Percentiles rank a stretch among this genome's conserved stretches.
phyloP scores from a whole-genome alignment of 2,329 filamentous ascomycete genomes.

The Fusarium abutilonis region DNA sequence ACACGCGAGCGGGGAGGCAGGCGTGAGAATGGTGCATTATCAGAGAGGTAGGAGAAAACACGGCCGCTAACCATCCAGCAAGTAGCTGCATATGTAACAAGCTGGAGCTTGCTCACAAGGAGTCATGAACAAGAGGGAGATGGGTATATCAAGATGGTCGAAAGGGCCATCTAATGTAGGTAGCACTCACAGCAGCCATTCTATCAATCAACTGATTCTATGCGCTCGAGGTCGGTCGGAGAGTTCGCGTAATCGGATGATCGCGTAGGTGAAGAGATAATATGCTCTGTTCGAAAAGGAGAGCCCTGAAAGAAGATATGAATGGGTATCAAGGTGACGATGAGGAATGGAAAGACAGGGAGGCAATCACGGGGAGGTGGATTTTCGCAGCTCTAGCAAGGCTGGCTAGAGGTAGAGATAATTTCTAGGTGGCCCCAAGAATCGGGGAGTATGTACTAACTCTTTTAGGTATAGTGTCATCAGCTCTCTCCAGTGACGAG shows the following conservation, averaged over 20 bases:
- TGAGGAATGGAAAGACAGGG: constrained; percentile 44
- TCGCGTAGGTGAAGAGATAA: constrained; percentile 28
- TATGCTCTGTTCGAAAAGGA: constrained; percentile 32
- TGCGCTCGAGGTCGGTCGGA: constrained; percentile 42
- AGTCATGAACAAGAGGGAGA: constrained; percentile 18
- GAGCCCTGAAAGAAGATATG: constrained; percentile 39
- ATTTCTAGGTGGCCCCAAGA: constrained; percentile 49
- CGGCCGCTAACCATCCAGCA: background rate
- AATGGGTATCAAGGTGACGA: constrained; percentile 50
- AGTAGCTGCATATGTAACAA: constrained; percentile 8
- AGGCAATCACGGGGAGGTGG: constrained; percentile 47
- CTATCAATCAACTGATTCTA: constrained; percentile 50
- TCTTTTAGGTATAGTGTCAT: constrained; percentile 36
- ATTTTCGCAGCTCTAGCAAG: constrained; percentile 49
- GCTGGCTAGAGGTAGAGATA: constrained; percentile 48
- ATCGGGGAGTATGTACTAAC: constrained; percentile 34
- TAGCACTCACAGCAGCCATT: constrained; percentile 56
- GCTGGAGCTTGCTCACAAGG: constrained; percentile 9
- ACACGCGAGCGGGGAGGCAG: constrained; percentile 37
- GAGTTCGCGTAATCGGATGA: constrained; percentile 32
- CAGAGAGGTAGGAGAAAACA: background rate
- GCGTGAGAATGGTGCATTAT: constrained; percentile 6
- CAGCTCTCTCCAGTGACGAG: constrained; percentile 27
- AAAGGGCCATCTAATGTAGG: constrained; percentile 34
- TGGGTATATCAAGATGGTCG: constrained; percentile 23